Evolutionary conservation across 768 basidiomycete genomes (phyloP).

Genomic region (Phylloporus sp.): DNA sequence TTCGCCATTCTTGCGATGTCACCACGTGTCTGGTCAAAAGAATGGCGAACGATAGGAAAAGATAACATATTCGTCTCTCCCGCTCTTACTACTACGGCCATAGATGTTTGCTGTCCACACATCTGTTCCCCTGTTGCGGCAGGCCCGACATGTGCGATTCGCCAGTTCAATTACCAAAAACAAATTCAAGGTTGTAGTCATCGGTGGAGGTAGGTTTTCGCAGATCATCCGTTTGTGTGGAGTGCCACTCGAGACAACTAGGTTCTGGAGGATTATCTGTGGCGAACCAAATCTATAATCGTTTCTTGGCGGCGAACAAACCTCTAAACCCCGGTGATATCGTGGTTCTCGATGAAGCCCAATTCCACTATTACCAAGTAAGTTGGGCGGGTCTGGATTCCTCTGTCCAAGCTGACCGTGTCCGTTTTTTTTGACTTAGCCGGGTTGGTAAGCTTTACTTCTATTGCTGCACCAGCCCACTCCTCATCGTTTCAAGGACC

Average conservation of each 20-base stretch:
- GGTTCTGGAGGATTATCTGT: constrained; percentile 79
- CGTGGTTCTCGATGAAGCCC: constrained; percentile 76
- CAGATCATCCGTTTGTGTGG: neutral
- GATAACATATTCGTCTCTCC: neutral
- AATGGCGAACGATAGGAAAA: neutral
- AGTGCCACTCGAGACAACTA: constrained; percentile 28
- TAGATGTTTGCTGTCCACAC: constrained; percentile 8
- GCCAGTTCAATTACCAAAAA: constrained; percentile 32
- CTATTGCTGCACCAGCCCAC: neutral
- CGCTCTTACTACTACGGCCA: neutral
- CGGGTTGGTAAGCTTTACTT: constrained; percentile 72
- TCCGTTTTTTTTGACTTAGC: constrained; percentile 39
- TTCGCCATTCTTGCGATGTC: constrained; percentile 15
- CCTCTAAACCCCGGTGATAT: constrained; percentile 70
- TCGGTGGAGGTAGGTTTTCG: constrained; percentile 69
- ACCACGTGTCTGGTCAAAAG: constrained; percentile 2
- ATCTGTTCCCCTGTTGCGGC: constrained; percentile 4
- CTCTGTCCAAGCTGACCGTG: neutral
- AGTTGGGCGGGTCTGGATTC: constrained; percentile 2
- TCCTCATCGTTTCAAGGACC: constrained; percentile 52
- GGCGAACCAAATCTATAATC: constrained; percentile 83
- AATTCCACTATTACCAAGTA: constrained; percentile 84
- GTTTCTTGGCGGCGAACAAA: constrained; percentile 68
- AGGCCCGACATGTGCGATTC: constrained; percentile 13
- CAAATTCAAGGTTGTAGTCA: constrained; percentile 78